Conservation (phyloP, 1,139 yeast species). For the Kurtzmaniella quercitrusa region DNA sequence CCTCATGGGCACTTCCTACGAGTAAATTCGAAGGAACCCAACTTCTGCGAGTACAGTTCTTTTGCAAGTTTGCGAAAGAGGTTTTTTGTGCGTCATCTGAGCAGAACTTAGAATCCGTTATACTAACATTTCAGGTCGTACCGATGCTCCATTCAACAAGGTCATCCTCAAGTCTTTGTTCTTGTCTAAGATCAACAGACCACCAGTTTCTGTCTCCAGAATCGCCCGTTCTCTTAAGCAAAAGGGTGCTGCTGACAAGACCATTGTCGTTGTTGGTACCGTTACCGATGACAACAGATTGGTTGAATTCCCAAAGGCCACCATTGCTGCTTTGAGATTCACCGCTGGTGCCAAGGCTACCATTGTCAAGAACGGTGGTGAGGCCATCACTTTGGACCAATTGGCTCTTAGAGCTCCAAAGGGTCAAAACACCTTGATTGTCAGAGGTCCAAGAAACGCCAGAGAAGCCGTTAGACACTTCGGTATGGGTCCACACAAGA, state of each 20-base stretch:
- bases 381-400: constrained; percentile 98
- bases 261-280: constrained; percentile 98
- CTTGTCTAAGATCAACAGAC: constrained; percentile 98
- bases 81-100: constrained; percentile 52
- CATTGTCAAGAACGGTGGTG: constrained; percentile 98
- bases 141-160: constrained; percentile 98
- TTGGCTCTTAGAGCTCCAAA: constrained; percentile 99
- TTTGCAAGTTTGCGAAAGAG: constrained; percentile 8
- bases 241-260: constrained; percentile 86
- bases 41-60: constrained; percentile 60
- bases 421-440: constrained; percentile 96
- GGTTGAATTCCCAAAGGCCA: constrained; percentile 90
- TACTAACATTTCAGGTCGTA: constrained; percentile 78
- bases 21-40: constrained; percentile 9
- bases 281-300: constrained; percentile 97
- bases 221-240: constrained; percentile 78
- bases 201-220: constrained; percentile 96
- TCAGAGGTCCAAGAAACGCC: constrained; percentile 98
- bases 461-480: constrained; percentile 99
- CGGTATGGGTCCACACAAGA: constrained; percentile 99
- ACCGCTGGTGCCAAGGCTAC: constrained; percentile 99
- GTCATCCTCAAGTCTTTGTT: constrained; percentile 90
- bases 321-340: constrained; percentile 99
- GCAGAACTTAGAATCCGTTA: constrained; percentile 41
- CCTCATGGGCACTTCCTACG: constrained; percentile 6